Percentiles rank a stretch among this genome's conserved stretches.
Conservation (phyloP, 768 basidiomycete species). For the Tulasnella sp. region DNA sequence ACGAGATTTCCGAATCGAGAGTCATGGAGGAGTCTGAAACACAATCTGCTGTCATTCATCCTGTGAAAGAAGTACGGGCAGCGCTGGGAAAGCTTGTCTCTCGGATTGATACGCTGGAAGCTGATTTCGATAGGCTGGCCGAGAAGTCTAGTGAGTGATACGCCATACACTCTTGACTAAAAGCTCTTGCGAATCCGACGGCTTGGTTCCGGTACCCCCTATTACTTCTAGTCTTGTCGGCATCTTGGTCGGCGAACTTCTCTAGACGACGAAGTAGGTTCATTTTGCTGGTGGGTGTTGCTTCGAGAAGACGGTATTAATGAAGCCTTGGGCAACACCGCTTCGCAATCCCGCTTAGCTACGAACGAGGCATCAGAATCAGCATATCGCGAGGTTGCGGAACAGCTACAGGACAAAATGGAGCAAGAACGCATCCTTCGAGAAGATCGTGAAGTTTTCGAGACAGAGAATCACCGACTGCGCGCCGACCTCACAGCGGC, state of each 20-base stretch:
- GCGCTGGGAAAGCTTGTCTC: slow-evolving; percentile 56
- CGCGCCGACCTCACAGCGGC: slow-evolving; percentile 35
- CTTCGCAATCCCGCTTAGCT: slow-evolving; percentile 10
- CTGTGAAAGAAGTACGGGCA: slow-evolving; percentile 50
- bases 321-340: slow-evolving; percentile 9
- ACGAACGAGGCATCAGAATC: slow-evolving; percentile 67
- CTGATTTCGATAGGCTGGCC: slow-evolving; percentile 75
- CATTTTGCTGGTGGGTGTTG: neutral
- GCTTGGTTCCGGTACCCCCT: too few relatives aligned
- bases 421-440: slow-evolving; percentile 48
- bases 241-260: slow-evolving; percentile 48
- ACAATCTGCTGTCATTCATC: slow-evolving; percentile 23
- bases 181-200: too few relatives aligned
- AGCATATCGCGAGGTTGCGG: slow-evolving; percentile 57
- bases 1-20: slow-evolving; percentile 44
- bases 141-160: slow-evolving; percentile 64
- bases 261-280: slow-evolving; percentile 63
- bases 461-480: slow-evolving; percentile 47
- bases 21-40: neutral
- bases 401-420: slow-evolving; percentile 51
- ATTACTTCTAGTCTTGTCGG: slow-evolving; percentile 49
- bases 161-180: neutral
- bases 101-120: slow-evolving; percentile 70
- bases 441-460: slow-evolving; percentile 45
- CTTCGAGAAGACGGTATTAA: neutral